These are phyloP conservation scores for Epithele typhae DNA, from an alignment of 768 basidiomycete species.

Conservation along the genomic window DNA sequence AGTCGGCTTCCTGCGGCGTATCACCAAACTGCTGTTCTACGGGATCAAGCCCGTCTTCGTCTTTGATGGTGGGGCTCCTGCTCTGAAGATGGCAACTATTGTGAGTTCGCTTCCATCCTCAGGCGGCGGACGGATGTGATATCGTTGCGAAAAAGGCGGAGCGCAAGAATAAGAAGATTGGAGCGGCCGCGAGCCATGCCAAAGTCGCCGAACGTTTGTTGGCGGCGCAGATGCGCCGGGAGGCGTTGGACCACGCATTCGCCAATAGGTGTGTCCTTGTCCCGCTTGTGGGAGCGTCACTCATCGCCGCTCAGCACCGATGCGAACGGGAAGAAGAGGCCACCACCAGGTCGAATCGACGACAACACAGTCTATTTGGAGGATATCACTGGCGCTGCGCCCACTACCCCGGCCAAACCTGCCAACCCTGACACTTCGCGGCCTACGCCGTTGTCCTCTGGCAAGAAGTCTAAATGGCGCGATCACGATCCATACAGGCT, in stretches of 20 bases:
- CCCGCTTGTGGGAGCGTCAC: too few species aligned
- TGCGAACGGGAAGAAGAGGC: constrained; percentile 44
- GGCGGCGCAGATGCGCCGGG: constrained; percentile 88
- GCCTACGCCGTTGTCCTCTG: constrained; percentile 44
- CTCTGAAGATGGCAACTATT: constrained; percentile 83
- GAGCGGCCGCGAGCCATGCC: constrained; percentile 80
- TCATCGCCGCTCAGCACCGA: constrained; percentile 9
- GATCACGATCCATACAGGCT: constrained; percentile 93
- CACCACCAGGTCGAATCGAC: constrained; percentile 47
- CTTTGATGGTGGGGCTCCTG: constrained; percentile 96
- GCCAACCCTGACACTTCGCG: not conserved
- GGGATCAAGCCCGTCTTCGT: constrained; percentile 99
- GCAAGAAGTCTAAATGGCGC: constrained; percentile 58
- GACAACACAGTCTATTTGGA: constrained; percentile 85
- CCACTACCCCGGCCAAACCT: constrained; percentile 45
- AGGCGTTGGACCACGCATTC: constrained; percentile 68
- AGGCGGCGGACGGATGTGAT: not conserved
- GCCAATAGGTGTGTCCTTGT: constrained; percentile 35
- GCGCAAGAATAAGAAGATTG: constrained; percentile 85
- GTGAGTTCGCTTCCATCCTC: constrained; percentile 40
- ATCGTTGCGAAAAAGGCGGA: constrained; percentile 53
- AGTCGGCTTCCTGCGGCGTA: constrained; percentile 83
- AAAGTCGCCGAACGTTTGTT: constrained; percentile 89
- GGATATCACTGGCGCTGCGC: constrained; percentile 59
- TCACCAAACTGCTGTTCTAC: constrained; percentile 92